A percentile compares a stretch with the other conserved stretches of the same genome.
Conservation (phyloP, 2,329 filamentous ascomycete genomes). For the Fusarium camptoceras region DNA sequence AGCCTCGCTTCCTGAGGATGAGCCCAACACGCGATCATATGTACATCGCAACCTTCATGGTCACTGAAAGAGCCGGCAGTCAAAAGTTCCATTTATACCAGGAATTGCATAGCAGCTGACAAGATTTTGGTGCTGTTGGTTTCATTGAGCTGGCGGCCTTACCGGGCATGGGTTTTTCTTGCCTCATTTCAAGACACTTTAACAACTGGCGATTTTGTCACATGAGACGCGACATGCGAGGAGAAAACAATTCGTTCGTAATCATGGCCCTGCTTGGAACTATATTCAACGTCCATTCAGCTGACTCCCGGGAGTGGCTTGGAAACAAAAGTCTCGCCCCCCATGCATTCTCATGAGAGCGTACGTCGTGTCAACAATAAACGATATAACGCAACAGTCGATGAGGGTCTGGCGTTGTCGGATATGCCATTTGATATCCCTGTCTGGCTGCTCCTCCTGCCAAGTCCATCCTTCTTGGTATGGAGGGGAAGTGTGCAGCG, state of each 20-base stretch:
- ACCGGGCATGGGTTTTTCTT: neutral
- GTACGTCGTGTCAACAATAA: neutral
- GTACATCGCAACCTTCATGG: neutral
- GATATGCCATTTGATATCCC: neutral
- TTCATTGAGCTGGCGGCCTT: neutral
- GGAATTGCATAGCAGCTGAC: neutral
- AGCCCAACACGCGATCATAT: no score
- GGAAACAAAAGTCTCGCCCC: neutral
- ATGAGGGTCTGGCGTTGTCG: neutral
- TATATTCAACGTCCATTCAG: neutral
- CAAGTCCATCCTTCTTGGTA: neutral
- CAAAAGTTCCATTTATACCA: neutral
- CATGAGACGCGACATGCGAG: neutral
- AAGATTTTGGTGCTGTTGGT: neutral
- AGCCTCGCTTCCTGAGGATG: constrained; percentile 56
- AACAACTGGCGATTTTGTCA: neutral
- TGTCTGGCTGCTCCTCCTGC: neutral
- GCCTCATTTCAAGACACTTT: neutral
- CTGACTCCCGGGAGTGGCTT: neutral
- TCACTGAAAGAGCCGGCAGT: neutral
- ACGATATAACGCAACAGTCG: neutral
- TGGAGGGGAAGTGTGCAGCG: neutral
- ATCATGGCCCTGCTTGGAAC: neutral
- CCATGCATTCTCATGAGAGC: neutral
- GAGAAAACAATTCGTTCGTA: neutral